Conservation (phyloP, 306 rosid genomes). For the Sechiopsis laciniata region DNA sequence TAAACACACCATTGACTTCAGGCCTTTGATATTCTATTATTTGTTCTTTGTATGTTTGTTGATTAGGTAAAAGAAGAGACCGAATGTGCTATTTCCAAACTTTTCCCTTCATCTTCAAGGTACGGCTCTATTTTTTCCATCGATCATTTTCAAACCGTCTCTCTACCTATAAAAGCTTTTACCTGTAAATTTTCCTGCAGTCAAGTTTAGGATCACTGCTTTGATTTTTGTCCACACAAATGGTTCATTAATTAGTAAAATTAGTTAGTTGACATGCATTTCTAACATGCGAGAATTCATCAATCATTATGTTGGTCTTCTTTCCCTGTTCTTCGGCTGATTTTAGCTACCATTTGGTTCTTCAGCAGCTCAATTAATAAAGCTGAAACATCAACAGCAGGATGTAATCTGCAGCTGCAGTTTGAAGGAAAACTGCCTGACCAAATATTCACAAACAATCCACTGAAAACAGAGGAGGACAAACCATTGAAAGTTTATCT, state of each 20-base stretch:
- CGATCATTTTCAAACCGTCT: not conserved
- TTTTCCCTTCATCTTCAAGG: slow-evolving; percentile 20
- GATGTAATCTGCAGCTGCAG: slow-evolving; percentile 11
- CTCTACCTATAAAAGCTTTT: not conserved
- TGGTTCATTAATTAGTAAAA: not conserved
- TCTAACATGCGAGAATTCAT: not conserved
- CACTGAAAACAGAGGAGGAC: slow-evolving; percentile 14
- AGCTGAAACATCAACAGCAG: slow-evolving; percentile 18
- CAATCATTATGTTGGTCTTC: not conserved
- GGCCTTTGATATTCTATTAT: not conserved
- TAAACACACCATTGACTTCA: slow-evolving; percentile 9
- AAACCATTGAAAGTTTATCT: slow-evolving; percentile 10
- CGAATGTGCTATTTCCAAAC: slow-evolving; percentile 9
- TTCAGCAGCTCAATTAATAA: slow-evolving; percentile 14
- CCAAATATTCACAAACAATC: slow-evolving; percentile 15
- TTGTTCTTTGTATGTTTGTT: not conserved
- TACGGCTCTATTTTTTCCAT: not conserved
- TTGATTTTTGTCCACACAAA: not conserved
- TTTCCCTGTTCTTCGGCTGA: not conserved
- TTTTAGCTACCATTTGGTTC: slow-evolving; percentile 11
- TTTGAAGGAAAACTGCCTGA: slow-evolving; percentile 17
- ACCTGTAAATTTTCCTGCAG: not conserved
- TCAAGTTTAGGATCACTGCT: not conserved
- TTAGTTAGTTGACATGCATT: not conserved
- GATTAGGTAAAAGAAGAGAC: slow-evolving; percentile 23